Base-by-base conservation (phyloP, 2,329 filamentous ascomycete genomes). In the Botrytis byssoidea region DNA sequence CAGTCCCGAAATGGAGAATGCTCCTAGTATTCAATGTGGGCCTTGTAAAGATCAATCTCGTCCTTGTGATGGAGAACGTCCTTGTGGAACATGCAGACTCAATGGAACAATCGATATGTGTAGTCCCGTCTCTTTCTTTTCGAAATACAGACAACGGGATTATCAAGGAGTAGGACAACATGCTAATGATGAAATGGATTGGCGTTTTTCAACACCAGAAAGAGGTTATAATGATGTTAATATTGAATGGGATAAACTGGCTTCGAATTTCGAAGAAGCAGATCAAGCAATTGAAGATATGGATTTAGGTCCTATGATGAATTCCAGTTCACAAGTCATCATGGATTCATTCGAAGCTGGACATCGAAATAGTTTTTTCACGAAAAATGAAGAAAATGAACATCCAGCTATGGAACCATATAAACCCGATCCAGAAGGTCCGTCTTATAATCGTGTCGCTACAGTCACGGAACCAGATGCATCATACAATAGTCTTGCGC, bases 241-340 rank as follows among this genome's bases (percentile, higher is more conserved):
- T 3, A 22, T 20, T 22, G 51, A 35, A 32, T 70, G 51, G 67
- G 67, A 61, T 8, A 60, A n/a, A 18, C 46, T 70, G 12, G 40
- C 57, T 1, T 9, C 6, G 1, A 46, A 16, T n/a, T 12, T 12
- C 32, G 51, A 18, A n/a, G 51, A 22, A n/a, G 51, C 67, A 4
- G 25, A 35, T 5, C n/a, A 22, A 8, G 66, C 48, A 1, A 29
- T 57, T 2, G 1, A 35, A 29, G n/a, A 55, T 16, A 42, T 68
- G 66, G 48, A 68, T 57, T n/a, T 68, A 6, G 66, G 66, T 2
- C 48, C 35, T 16, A 68, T 68, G 66, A 68, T 68, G 48, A 57
- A 57, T 32, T 18, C 57, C 25, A 68, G 48, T n/a, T 68, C 66
- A 22, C 35, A 51, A 7, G 35, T 57, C 8, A 57, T 68, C 9